Evolutionary conservation across 2,329 filamentous ascomycete genomes (phyloP), one percentile per base, ranked within the genome.

Genomic region (Colletotrichum eremochloae): DNA sequence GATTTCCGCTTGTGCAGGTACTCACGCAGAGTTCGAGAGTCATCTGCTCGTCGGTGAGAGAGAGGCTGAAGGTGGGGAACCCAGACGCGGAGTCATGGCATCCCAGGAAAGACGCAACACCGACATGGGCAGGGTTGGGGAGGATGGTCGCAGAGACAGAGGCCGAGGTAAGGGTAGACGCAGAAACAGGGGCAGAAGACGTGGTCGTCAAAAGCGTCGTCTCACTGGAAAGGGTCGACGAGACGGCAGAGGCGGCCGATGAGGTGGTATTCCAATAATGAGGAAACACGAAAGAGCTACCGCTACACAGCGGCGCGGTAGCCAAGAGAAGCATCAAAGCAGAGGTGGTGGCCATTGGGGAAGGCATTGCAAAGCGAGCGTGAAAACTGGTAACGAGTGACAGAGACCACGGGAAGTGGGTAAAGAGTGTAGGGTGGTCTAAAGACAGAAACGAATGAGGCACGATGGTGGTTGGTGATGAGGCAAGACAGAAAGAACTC

Each of bases 61-160:
- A 67, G 14, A 75, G 50, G 46, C 62, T 14, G 74, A 80, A 81
- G 57, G 31, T 62, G 1, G 76, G 72, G 76, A 80, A 79, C 52
- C 77, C 75, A 36, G 75, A 63, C 7, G 57, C 12, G 40, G 78
- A 80, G 40, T 60, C 61, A 46, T 77, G 67, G 71, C 80, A 81
- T 68, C 80, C 80, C 52, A 76, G 67, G 69, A 75, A 75, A 62
- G 66, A 73, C 68, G 75, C 78, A 67, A 63, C 68, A 8, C 67
- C 68, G 38, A 75, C 31, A 3, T 24, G 31, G 48, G 33, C 48
- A 24, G 64, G 72, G 46, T 75, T 61, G 33, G 44, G 52, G 38
- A 65, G 46, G n/a, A 61, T 24, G 29, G 48, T 55, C 29, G 46
- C 52, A 18, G 63, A 31, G 20, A 44, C n/a, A 29, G 61, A 52